Conservation (phyloP, 495 filamentous ascomycete species). For the Penicillium cinerascens region DNA sequence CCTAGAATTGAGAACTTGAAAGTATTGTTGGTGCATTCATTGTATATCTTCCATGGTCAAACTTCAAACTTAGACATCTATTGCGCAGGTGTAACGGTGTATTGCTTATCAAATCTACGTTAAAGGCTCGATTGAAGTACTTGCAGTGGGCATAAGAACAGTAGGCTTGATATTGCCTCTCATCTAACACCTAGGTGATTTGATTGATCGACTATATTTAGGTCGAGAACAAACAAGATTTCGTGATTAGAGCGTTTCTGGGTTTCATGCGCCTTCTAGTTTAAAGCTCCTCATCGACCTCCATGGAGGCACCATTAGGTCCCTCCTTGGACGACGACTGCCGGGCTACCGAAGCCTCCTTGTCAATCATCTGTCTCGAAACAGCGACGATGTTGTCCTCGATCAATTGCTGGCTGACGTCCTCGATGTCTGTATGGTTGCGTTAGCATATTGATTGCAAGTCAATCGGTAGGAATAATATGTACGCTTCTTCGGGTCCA, state of each 20-base stretch:
- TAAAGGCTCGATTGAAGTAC: too few species aligned
- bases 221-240: conserved; percentile 10
- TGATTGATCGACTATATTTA: background rate
- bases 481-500: conserved; percentile 96
- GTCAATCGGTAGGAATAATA: conserved; percentile 3
- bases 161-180: too few species aligned
- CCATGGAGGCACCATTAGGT: conserved; percentile 54
- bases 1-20: background rate
- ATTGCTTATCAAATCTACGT: too few species aligned
- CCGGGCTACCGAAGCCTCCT: conserved; percentile 76
- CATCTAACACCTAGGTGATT: background rate
- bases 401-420: conserved; percentile 91
- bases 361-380: conserved; percentile 97
- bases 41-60: too few species aligned
- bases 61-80: too few species aligned
- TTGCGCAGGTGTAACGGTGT: too few species aligned
- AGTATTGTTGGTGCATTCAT: background rate
- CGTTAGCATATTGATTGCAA: conserved; percentile 20
- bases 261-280: conserved; percentile 21
- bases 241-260: conserved; percentile 25
- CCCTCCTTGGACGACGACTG: conserved; percentile 48
- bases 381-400: conserved; percentile 99
- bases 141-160: too few species aligned
- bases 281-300: conserved; percentile 58
- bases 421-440: conserved; percentile 67